Evolutionary conservation across 2,329 filamentous ascomycete genomes (phyloP).

Genomic region (Diplocarpon rosae): DNA sequence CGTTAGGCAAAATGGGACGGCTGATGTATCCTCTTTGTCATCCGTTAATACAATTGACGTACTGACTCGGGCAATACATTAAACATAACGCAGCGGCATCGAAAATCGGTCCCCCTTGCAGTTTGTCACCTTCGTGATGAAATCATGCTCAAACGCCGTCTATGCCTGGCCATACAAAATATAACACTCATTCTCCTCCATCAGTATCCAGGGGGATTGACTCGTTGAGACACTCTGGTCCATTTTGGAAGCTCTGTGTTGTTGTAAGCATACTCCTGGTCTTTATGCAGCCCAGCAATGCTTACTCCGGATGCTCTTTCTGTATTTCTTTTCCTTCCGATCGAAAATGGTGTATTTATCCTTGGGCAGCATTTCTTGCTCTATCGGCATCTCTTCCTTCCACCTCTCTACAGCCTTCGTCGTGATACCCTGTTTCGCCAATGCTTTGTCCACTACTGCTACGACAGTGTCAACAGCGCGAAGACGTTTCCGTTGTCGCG

Average conservation of each 20-base stretch:
- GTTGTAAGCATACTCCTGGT: constrained; percentile 5
- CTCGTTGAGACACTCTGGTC: constrained; percentile 86
- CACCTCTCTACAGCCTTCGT: constrained; percentile 74
- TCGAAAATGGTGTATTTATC: constrained; percentile 99
- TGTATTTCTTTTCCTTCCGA: constrained; percentile 86
- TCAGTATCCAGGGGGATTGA: constrained; percentile 90
- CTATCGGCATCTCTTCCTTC: constrained; percentile 92
- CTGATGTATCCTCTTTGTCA: background rate
- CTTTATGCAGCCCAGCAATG: background rate
- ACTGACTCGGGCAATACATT: too few species aligned
- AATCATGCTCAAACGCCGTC: constrained; percentile 21
- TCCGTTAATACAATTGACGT: background rate
- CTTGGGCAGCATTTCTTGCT: constrained; percentile 87
- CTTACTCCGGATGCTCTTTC: constrained; percentile 96
- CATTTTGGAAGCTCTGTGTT: constrained; percentile 70
- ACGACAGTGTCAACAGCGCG: constrained; percentile 82
- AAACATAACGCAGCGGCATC: too few species aligned
- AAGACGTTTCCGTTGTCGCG: constrained; percentile 71
- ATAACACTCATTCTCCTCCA: constrained; percentile 16
- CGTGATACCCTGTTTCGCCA: constrained; percentile 60
- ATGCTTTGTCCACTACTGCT: constrained; percentile 66
- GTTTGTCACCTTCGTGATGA: constrained; percentile 9
- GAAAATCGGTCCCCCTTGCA: too few species aligned
- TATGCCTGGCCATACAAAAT: constrained; percentile 17
- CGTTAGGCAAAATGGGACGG: constrained; percentile 14